Evolutionary conservation across 371 early-diverging fungal genomes (phyloP), one percentile per base, ranked within the genome.

Genomic region (Cokeromyces recurvatus): DNA sequence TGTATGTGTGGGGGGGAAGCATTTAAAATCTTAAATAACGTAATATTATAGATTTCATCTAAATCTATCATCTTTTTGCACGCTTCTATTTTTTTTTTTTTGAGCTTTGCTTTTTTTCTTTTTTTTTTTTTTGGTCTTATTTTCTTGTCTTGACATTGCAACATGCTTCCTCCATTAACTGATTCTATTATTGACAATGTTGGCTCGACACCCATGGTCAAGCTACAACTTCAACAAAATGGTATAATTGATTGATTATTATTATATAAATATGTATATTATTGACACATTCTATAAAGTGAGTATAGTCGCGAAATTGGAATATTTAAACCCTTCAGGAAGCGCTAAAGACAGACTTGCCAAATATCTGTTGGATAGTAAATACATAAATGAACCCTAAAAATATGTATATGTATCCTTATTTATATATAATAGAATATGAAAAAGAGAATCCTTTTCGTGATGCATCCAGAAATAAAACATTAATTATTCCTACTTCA

Each of bases 281-380:
- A n/a, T n/a, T n/a, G n/a, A n/a, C n/a, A n/a, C n/a, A n/a, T n/a
- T n/a, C n/a, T n/a, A n/a, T n/a, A n/a, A n/a, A 70, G 77, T 86
- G 19, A 64, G 81, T 36, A 50, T 85, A 0, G 56, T 83, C 11
- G 90, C 81, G 39, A 90, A 90, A 59, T 71, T 84, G 4, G 91
- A 90, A 49, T 86, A 69, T 56, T 62, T 66, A 23, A 90, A 90
- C 55, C 83, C 87, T 2, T 76, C 84, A 14, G 88, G 86, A 15
- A 84, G 85, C 29, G 74, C 81, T 39, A 89, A 89, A 58, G 91
- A 91, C 57, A 70, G 91, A 16, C 77, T 86, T 7, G 90, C 90
- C 23, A 76, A 79, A 32, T 51, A 66, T 37, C 51, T 85, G 16
- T 46, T 86, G 5, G 36, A 76, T 52, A 62, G 70, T 71, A 38